phyloP scores from a whole-genome alignment of 257 asterid genomes.

The Paraleonurus japonicus region DNA sequence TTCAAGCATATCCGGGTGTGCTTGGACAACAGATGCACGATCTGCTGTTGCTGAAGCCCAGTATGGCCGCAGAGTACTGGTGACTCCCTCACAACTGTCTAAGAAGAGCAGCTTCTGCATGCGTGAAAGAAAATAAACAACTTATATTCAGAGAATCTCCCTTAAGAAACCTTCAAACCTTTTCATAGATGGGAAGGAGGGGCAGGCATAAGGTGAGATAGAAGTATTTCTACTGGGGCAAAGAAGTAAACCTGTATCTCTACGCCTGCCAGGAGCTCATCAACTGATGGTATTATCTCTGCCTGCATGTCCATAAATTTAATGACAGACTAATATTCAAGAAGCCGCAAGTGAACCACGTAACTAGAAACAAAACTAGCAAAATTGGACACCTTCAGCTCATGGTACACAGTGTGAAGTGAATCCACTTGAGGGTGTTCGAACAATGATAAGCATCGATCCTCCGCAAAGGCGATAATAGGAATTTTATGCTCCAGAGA shows the following conservation, averaged over 20 bases:
- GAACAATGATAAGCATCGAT: slow-evolving; percentile 79
- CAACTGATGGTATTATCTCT: slow-evolving; percentile 83
- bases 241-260: slow-evolving; percentile 72
- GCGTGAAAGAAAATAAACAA: neutral
- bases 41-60: slow-evolving; percentile 79
- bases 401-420: slow-evolving; percentile 85
- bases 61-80: slow-evolving; percentile 70
- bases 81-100: slow-evolving; percentile 81
- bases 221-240: neutral
- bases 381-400: slow-evolving; percentile 72
- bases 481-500: slow-evolving; percentile 79
- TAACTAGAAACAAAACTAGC: slow-evolving; percentile 5
- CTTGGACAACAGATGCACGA: slow-evolving; percentile 92
- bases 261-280: slow-evolving; percentile 59
- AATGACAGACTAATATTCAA: slow-evolving; percentile 22
- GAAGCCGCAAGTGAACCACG: slow-evolving; percentile 19
- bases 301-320: slow-evolving; percentile 69
- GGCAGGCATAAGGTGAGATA: too few species aligned
- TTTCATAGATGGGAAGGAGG: neutral
- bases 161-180: neutral
- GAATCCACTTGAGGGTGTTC: slow-evolving; percentile 87
- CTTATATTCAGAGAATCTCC: neutral
- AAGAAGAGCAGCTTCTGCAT: slow-evolving; percentile 84
- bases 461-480: slow-evolving; percentile 81
- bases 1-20: slow-evolving; percentile 91